These are phyloP conservation scores for Fusarium bactridioides DNA, from an alignment of 2,329 filamentous ascomycete species.

Conservation along the genomic window DNA sequence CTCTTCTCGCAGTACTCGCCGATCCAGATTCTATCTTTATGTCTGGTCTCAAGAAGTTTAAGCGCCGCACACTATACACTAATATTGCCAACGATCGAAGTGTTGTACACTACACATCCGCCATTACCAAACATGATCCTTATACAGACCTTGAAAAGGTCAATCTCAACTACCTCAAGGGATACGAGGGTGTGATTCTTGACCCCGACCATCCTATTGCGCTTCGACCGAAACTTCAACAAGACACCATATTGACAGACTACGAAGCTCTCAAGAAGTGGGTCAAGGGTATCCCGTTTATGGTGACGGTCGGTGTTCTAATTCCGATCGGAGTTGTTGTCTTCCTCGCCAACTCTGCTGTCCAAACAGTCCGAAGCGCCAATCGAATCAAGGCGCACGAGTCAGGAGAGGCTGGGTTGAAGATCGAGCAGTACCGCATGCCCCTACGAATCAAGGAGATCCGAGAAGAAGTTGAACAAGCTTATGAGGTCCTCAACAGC, in stretches of 20 bases:
- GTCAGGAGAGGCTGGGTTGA: slow-evolving; percentile 71
- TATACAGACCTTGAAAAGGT: slow-evolving; percentile 73
- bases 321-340: slow-evolving; percentile 75
- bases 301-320: slow-evolving; percentile 71
- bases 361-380: slow-evolving; percentile 79
- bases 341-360: slow-evolving; percentile 77
- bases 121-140: slow-evolving; percentile 79
- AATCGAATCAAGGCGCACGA: slow-evolving; percentile 81
- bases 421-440: slow-evolving; percentile 75
- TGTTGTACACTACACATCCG: slow-evolving; percentile 84
- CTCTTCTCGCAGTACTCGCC: slow-evolving; percentile 81
- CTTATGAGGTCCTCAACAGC: slow-evolving; percentile 76
- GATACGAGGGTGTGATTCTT: slow-evolving; percentile 78
- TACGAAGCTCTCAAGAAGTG: slow-evolving; percentile 45
- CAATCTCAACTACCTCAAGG: slow-evolving; percentile 76
- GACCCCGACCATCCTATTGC: slow-evolving; percentile 70
- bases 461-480: slow-evolving; percentile 77
- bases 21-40: slow-evolving; percentile 89
- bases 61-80: slow-evolving; percentile 78
- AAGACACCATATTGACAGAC: slow-evolving; percentile 45
- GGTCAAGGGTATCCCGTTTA: slow-evolving; percentile 67
- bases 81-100: slow-evolving; percentile 89
- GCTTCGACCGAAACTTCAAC: slow-evolving; percentile 50
- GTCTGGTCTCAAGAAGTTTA: slow-evolving; percentile 77
- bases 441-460: slow-evolving; percentile 80